A percentile compares a stretch with the other conserved stretches of the same genome.
phyloP scores from a whole-genome alignment of 2,329 filamentous ascomycete genomes.

The Ophiostoma quercus region DNA sequence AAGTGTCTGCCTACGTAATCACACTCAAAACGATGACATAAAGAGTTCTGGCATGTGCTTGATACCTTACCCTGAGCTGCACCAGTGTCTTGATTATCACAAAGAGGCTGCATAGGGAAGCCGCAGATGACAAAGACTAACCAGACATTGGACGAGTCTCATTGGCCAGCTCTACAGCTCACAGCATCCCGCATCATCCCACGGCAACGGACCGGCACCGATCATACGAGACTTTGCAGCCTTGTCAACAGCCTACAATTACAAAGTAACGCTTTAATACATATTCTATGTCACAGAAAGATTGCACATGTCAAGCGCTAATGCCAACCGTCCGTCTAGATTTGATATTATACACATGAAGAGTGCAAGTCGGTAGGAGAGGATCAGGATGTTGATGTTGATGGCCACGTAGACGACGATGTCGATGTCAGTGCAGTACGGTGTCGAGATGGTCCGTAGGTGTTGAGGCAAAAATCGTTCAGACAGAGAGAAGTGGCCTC shows the following conservation, averaged over 20 bases:
- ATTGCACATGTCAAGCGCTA: background rate
- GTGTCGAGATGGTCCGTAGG: background rate
- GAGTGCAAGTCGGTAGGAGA: conserved; percentile 33
- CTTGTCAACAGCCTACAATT: background rate
- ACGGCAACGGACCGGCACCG: background rate
- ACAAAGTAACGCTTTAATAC: background rate
- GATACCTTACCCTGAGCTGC: background rate
- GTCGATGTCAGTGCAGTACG: background rate
- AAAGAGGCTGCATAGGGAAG: background rate
- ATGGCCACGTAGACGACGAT: background rate
- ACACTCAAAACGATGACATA: background rate
- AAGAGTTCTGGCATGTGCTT: background rate
- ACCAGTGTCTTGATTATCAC: background rate
- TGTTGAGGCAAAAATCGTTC: background rate
- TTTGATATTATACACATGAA: conserved; percentile 51
- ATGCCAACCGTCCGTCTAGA: conserved; percentile 39
- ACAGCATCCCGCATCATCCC: background rate
- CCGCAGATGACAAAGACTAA: background rate
- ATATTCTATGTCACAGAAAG: background rate
- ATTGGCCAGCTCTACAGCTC: background rate
- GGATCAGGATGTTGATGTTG: conserved; percentile 39
- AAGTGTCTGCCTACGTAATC: background rate
- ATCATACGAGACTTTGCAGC: background rate
- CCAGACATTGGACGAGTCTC: background rate
- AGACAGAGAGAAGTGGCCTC: background rate